A percentile compares a stretch with the other conserved stretches of the same genome.
These are phyloP conservation scores for Cinnamomum micranthum DNA, from an alignment of 164 flowering plant genomes.

Conservation along the genomic window DNA sequence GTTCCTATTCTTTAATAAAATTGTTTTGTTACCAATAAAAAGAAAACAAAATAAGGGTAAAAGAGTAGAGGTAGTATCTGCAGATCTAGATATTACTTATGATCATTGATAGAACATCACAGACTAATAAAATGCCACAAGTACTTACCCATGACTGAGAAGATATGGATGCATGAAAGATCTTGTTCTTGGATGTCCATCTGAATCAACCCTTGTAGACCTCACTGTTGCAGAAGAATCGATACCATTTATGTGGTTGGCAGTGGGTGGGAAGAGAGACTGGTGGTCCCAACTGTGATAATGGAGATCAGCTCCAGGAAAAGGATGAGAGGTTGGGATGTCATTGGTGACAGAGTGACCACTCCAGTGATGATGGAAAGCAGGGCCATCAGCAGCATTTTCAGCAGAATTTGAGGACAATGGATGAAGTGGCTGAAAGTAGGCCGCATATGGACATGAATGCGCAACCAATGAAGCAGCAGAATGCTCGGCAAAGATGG, in stretches of 20 bases:
- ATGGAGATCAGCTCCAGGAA: conserved; percentile 47
- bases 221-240: conserved; percentile 36
- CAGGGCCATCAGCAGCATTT: conserved; percentile 58
- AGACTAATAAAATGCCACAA: neutral
- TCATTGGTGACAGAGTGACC: conserved; percentile 50
- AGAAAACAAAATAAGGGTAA: too few relatives aligned
- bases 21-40: too few relatives aligned
- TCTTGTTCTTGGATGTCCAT: conserved; percentile 46
- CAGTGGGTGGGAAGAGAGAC: conserved; percentile 40
- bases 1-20: too few relatives aligned
- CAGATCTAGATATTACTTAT: too few relatives aligned
- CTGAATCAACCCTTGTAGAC: conserved; percentile 45
- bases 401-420: conserved; percentile 62
- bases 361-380: conserved; percentile 60
- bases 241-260: conserved; percentile 24
- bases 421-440: conserved; percentile 68
- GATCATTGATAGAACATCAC: neutral
- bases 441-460: conserved; percentile 77
- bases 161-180: conserved; percentile 55
- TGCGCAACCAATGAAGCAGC: conserved; percentile 67
- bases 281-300: conserved; percentile 67
- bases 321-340: conserved; percentile 33
- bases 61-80: too few relatives aligned
- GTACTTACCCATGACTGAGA: conserved; percentile 57
- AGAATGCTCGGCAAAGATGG: conserved; percentile 70